Conservation (phyloP, 768 basidiomycete genomes). For the Mycena venus region DNA sequence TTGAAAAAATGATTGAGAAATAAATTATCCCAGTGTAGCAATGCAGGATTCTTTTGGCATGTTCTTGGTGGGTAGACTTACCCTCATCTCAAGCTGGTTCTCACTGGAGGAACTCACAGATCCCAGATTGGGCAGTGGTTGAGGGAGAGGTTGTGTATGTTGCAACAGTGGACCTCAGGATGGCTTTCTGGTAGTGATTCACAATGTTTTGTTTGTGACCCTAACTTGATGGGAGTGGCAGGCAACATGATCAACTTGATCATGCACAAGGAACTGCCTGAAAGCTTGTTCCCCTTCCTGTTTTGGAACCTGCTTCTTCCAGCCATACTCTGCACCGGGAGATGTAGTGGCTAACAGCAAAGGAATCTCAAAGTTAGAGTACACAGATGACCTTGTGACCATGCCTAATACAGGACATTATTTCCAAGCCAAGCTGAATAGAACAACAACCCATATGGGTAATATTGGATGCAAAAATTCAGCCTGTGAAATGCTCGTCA, state of each 20-base stretch:
- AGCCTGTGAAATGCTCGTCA: background rate
- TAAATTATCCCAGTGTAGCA: background rate
- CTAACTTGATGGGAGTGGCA: too few species aligned
- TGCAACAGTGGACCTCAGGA: background rate
- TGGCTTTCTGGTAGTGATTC: background rate
- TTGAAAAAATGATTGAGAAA: background rate
- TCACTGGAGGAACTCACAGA: background rate
- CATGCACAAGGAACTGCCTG: background rate
- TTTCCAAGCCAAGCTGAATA: slow-evolving; percentile 21
- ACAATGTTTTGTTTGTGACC: background rate
- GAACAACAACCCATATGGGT: background rate
- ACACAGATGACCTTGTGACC: slow-evolving; percentile 42
- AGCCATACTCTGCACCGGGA: slow-evolving; percentile 14
- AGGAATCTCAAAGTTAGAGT: slow-evolving; percentile 36
- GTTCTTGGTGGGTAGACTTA: slow-evolving; percentile 8
- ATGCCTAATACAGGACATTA: slow-evolving; percentile 27
- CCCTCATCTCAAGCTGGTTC: background rate
- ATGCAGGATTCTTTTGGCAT: background rate
- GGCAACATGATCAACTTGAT: background rate
- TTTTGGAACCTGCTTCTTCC: slow-evolving; percentile 42
- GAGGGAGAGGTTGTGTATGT: slow-evolving; percentile 12
- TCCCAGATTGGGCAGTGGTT: slow-evolving; percentile 36
- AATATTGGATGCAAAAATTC: slow-evolving; percentile 5
- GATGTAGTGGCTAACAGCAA: slow-evolving; percentile 30
- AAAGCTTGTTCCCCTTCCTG: slow-evolving; percentile 33